Conservation (phyloP, 805 yeast genomes). For the Metschnikowia dekortorum region DNA sequence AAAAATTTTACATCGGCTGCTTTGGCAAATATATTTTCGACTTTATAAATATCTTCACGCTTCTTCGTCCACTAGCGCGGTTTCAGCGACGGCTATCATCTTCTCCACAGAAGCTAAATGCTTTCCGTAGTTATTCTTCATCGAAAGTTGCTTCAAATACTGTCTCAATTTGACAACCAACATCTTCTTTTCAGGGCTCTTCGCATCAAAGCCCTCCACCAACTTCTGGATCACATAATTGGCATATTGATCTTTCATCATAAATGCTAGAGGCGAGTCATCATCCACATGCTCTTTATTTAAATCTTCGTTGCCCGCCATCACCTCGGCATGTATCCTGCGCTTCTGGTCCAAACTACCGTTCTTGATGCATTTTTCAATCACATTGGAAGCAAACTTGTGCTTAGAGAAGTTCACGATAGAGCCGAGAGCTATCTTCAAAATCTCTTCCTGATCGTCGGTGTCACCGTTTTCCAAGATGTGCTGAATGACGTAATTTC, state of each 20-base stretch:
- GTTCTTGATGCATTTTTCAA: slow-evolving; percentile 83
- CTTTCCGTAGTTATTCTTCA: slow-evolving; percentile 66
- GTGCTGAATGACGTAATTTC: slow-evolving; percentile 96
- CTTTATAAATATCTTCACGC: neutral
- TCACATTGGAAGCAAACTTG: slow-evolving; percentile 96
- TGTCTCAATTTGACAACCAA: slow-evolving; percentile 75
- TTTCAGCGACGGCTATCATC: slow-evolving; percentile 53
- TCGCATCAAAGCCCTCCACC: slow-evolving; percentile 67
- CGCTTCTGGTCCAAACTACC: slow-evolving; percentile 63
- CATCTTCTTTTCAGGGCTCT: slow-evolving; percentile 59
- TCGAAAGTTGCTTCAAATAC: slow-evolving; percentile 67
- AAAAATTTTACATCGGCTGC: neutral
- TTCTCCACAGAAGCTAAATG: slow-evolving; percentile 82
- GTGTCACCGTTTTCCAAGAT: slow-evolving; percentile 78
- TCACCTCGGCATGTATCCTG: slow-evolving; percentile 60
- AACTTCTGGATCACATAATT: slow-evolving; percentile 95
- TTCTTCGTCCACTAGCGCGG: slow-evolving; percentile 36
- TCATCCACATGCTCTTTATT: slow-evolving; percentile 50
- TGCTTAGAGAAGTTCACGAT: slow-evolving; percentile 87
- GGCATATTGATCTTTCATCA: slow-evolving; percentile 98
- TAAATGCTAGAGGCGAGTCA: slow-evolving; percentile 68
- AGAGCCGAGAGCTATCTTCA: slow-evolving; percentile 63
- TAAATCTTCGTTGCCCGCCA: slow-evolving; percentile 47
- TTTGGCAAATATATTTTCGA: neutral
- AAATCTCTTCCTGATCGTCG: slow-evolving; percentile 56